phyloP scores from a whole-genome alignment of 805 yeast genomes.

The Diddensiella santjacobensis region DNA sequence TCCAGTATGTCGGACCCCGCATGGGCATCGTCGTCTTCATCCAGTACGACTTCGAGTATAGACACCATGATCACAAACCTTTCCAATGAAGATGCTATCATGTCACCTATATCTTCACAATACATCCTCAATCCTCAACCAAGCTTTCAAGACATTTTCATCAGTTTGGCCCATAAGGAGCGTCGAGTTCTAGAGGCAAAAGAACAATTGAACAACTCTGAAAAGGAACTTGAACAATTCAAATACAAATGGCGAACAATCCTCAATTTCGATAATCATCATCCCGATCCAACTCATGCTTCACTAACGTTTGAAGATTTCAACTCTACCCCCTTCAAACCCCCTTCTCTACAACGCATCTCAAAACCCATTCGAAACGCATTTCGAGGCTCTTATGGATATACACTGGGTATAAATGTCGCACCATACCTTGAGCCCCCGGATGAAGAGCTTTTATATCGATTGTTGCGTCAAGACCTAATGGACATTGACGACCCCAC shows the following conservation, averaged over 20 bases:
- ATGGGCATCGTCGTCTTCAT: conserved; percentile 4
- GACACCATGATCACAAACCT: background rate
- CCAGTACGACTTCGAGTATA: background rate
- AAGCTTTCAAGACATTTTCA: conserved; percentile 31
- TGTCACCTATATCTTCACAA: conserved; percentile 18
- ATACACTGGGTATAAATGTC: background rate
- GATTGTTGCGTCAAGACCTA: background rate
- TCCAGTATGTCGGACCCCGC: conserved; percentile 9
- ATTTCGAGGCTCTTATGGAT: background rate
- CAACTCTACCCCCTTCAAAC: background rate
- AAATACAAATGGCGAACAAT: conserved; percentile 20
- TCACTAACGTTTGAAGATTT: background rate
- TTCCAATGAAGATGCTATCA: background rate
- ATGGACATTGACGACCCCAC: background rate
- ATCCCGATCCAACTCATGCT: no score
- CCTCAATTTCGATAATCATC: conserved; percentile 7
- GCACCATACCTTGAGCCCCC: background rate
- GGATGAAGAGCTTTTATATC: background rate
- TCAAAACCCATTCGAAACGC: background rate
- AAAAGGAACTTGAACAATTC: conserved; percentile 27
- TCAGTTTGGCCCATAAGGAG: conserved; percentile 33
- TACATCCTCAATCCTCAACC: conserved; percentile 22
- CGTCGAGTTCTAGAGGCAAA: conserved; percentile 35
- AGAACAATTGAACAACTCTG: conserved; percentile 28
- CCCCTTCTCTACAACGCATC: background rate